Evolutionary conservation across 768 basidiomycete genomes (phyloP), one percentile per base, ranked within the genome.

Genomic region (Mycena belliarum): DNA sequence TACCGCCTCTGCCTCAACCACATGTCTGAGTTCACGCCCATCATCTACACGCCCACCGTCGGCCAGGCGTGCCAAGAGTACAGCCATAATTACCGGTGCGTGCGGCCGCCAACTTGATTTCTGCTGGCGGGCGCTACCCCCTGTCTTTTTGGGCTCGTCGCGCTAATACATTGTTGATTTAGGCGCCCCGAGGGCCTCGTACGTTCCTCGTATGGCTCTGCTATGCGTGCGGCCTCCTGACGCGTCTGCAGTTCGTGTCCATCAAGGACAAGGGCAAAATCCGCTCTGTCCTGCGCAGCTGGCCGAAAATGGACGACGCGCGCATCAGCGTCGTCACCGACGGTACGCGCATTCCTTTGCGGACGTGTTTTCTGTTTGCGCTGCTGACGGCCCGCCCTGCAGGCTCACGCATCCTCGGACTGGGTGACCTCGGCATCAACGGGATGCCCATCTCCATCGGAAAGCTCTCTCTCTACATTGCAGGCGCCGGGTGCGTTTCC

Each of bases 271-370:
- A 88, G 69, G 93, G 92, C 43, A 87, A 82, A 37, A 88, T 95
- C 65, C 76, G 83, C 35, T 70, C 77, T 56, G 82, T 95, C 55
- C 73, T 95, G 37, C 73, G 75, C 47, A 87, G 86, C 65, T 93
- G 90, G 88, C 85, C 88, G 3, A 82, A 78, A 59, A 73, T 84
- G 57, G 79, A 86, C 49, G 84, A 91, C 38, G 88, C 91, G n/a
- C 83, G 92, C 32, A 95, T 97, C 62, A 84, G 86, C 49, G 95
- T 98, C 38, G 93, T 97, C 25, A 97, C 95, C 0, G 95, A 96
- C 72, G 95, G 94, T 77, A 64, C 59, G 79, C 29, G 42, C 55
- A 35, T 44, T 43, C 51, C 47, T 50, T n/a, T n/a, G n/a, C n/a
- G n/a, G 29, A 32, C 53, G 40, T 23, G 40, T 21, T 5, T 23